Evolutionary conservation across 257 asterid species (phyloP).

Genomic region (Nicotiana sylvestris): DNA sequence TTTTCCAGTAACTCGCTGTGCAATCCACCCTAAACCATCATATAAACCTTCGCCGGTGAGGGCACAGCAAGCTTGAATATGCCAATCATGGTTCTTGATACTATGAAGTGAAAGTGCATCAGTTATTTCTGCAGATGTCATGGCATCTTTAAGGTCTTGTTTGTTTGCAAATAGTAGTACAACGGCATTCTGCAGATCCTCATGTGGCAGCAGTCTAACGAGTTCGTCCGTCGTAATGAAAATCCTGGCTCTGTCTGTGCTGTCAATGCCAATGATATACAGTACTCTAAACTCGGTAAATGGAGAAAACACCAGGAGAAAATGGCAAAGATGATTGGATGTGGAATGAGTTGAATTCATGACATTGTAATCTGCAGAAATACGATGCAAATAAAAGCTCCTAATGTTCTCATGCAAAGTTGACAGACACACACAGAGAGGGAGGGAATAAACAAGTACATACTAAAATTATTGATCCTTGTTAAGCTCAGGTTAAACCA

Average conservation of each 20-base stretch:
- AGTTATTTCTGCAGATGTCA: constrained; percentile 89
- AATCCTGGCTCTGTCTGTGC: constrained; percentile 45
- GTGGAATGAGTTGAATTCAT: too few species aligned
- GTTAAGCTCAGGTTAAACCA: too few species aligned
- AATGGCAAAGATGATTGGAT: too few species aligned
- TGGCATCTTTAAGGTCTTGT: constrained; percentile 96
- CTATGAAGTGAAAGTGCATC: constrained; percentile 88
- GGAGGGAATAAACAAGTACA: too few species aligned
- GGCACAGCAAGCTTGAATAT: constrained; percentile 89
- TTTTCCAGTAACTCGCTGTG: constrained; percentile 74
- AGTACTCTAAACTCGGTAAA: too few species aligned
- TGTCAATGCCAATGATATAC: too few species aligned
- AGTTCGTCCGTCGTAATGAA: constrained; percentile 81
- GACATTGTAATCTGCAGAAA: too few species aligned
- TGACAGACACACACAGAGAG: too few species aligned
- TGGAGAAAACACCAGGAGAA: too few species aligned
- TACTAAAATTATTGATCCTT: too few species aligned
- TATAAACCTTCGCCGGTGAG: constrained; percentile 81
- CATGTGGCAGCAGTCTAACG: constrained; percentile 72
- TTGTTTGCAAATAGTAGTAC: constrained; percentile 83
- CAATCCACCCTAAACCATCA: constrained; percentile 93
- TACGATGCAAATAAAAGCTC: too few species aligned
- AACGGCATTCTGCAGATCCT: constrained; percentile 72
- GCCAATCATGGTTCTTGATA: constrained; percentile 98
- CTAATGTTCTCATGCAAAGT: too few species aligned